Conservation (phyloP, 1,139 yeast genomes). For the Saccharomycopsis hybrid region DNA sequence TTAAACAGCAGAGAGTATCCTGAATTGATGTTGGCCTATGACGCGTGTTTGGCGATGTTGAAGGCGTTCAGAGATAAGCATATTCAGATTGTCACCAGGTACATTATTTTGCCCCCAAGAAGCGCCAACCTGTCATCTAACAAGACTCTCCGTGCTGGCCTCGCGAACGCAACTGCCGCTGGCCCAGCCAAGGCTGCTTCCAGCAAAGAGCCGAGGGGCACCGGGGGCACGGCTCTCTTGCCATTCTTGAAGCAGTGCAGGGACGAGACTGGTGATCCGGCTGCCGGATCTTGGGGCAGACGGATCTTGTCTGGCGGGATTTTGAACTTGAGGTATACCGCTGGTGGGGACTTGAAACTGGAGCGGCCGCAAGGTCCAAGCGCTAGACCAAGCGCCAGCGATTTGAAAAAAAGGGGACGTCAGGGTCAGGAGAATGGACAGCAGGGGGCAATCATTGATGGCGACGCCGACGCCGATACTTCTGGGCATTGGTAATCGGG, state of each 20-base stretch:
- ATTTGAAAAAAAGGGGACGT: background rate
- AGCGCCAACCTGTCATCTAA: slow-evolving; percentile 47
- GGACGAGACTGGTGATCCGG: slow-evolving; percentile 90
- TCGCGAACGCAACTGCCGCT: slow-evolving; percentile 34
- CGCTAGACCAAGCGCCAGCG: background rate
- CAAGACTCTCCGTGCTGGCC: slow-evolving; percentile 49
- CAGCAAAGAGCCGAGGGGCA: slow-evolving; percentile 58
- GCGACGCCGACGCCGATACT: background rate
- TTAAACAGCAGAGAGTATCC: slow-evolving; percentile 34
- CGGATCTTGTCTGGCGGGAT: slow-evolving; percentile 61
- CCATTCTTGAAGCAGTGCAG: slow-evolving; percentile 93
- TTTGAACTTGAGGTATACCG: slow-evolving; percentile 27
- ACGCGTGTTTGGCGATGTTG: slow-evolving; percentile 86
- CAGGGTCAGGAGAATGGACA: background rate
- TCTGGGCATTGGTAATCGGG: background rate
- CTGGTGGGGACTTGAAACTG: background rate
- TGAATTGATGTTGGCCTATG: slow-evolving; percentile 67
- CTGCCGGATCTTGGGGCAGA: slow-evolving; percentile 87
- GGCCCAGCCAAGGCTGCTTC: slow-evolving; percentile 24
- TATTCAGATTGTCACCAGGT: slow-evolving; percentile 85
- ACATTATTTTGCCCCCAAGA: slow-evolving; percentile 72
- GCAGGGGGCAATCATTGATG: background rate
- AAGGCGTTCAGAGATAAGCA: slow-evolving; percentile 88
- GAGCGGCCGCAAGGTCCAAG: too few species aligned
- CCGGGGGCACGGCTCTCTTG: slow-evolving; percentile 89